phyloP scores from a whole-genome alignment of 2,329 filamentous ascomycete species.

The Plenodomus tracheiphilus region DNA sequence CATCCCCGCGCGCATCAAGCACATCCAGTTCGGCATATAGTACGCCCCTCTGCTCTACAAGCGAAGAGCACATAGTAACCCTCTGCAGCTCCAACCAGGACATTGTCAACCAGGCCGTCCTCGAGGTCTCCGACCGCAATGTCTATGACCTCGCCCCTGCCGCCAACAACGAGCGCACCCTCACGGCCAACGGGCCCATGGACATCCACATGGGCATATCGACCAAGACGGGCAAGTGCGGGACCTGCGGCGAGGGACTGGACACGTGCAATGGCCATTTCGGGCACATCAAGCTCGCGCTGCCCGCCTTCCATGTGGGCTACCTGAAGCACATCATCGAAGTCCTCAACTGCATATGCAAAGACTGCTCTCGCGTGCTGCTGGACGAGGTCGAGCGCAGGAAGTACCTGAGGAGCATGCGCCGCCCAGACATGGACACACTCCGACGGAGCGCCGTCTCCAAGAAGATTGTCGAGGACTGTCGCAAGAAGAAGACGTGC shows the following conservation, averaged over 20 bases:
- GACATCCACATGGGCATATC: conserved; percentile 89
- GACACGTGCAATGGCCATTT: conserved; percentile 93
- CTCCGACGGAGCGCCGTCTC: conserved; percentile 79
- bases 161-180: conserved; percentile 61
- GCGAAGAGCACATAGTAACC: conserved; percentile 17
- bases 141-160: conserved; percentile 84
- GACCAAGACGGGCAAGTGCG: conserved; percentile 76
- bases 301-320: conserved; percentile 94
- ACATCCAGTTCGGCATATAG: conserved; percentile 93
- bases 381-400: conserved; percentile 80
- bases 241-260: conserved; percentile 80
- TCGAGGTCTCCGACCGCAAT: conserved; percentile 91
- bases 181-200: conserved; percentile 81
- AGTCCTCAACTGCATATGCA: conserved; percentile 95
- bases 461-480: conserved; percentile 87
- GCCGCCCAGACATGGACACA: conserved; percentile 82
- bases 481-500: conserved; percentile 82
- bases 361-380: conserved; percentile 81
- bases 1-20: conserved; percentile 87
- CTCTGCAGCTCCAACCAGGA: conserved; percentile 77
- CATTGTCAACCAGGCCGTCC: conserved; percentile 91
- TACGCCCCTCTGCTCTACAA: conserved; percentile 41
- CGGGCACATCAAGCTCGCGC: conserved; percentile 84
- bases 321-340: conserved; percentile 93
- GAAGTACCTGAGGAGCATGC: conserved; percentile 75